Base-by-base conservation (phyloP, 2,329 filamentous ascomycete species). In the Colletotrichum magnum region DNA sequence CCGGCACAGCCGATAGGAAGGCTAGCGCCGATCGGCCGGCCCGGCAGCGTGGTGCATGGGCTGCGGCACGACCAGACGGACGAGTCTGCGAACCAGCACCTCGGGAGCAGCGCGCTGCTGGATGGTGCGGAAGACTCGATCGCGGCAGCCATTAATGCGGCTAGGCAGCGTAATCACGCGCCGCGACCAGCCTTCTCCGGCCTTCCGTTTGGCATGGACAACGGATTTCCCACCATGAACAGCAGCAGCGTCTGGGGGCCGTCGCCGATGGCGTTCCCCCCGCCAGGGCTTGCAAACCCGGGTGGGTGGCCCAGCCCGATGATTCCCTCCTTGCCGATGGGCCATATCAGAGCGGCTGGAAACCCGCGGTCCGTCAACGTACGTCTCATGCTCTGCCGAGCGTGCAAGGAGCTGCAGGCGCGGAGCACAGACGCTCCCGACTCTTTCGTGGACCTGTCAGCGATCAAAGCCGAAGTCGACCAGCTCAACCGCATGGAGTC, bases 81-180 rank as follows among this genome's bases (percentile, higher is more conserved):
- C 21, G 94, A 95, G 64, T 89, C 93, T 57, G 82, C 93, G 63
- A 92, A 90, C 71, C 89, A 92, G 70, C 94, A 96, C 74, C 86
- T 99, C 28, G 96, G 96, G 13, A 98, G 95, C 79, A 95, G 94
- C 74, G 96, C 95, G 13, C 85, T 99, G 13, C 85, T 98, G 54
- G 92, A 92, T 70, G 94, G 97, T 76, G 90, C 79, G 75, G 93
- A 85, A 81, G 92, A 85, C 77, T 82, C 84, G 41, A 78, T 79
- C 6, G 62, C 24, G 6, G 69, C 73, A 21, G 79, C 81, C 12
- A 64, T 77, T 26, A 76, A 76, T 54, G 64, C 73, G 1, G 73
- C 76, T 24, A 78, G 80, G 74, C 56, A 82, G 73, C 78, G 85
- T 60, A 88, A 85, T 56, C 86, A 86, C 41, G 85, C 85, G 4